Percentiles rank a stretch among this genome's conserved stretches.
phyloP scores from a whole-genome alignment of 495 filamentous ascomycete species.

The Hyaloscypha bicolor region DNA sequence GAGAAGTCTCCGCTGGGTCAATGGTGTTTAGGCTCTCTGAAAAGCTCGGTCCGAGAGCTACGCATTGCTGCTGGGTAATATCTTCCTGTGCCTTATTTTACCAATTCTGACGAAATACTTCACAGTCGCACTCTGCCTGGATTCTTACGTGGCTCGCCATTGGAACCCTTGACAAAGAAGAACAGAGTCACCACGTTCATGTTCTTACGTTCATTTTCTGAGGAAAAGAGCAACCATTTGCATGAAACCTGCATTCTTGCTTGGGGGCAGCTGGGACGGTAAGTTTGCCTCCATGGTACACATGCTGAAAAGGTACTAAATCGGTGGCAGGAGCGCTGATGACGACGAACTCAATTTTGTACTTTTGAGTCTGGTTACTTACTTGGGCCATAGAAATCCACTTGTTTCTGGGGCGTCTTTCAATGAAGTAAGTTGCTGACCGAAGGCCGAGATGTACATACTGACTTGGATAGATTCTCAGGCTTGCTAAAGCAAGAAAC shows the following conservation, averaged over 20 bases:
- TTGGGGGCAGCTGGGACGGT: constrained; percentile 72
- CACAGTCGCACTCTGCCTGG: constrained; percentile 58
- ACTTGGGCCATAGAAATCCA: constrained; percentile 80
- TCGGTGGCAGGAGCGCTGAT: constrained; percentile 51
- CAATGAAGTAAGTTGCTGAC: constrained; percentile 62
- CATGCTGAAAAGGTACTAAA: not conserved
- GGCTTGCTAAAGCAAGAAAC: constrained; percentile 63
- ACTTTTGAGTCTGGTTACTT: constrained; percentile 79
- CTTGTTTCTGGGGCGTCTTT: constrained; percentile 78
- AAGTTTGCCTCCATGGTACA: not conserved
- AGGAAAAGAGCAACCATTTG: constrained; percentile 60
- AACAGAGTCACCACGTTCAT: constrained; percentile 72
- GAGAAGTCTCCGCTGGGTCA: constrained; percentile 66
- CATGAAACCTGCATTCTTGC: constrained; percentile 86
- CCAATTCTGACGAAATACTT: constrained; percentile 28
- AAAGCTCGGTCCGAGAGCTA: constrained; percentile 83
- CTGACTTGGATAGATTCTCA: constrained; percentile 48
- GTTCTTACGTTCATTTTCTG: constrained; percentile 69
- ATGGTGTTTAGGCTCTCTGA: constrained; percentile 77
- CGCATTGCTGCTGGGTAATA: constrained; percentile 69
- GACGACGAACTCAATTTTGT: constrained; percentile 86
- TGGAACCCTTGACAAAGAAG: constrained; percentile 47
- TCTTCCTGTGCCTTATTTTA: constrained; percentile 28
- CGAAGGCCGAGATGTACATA: constrained; percentile 8
- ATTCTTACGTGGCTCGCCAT: constrained; percentile 60